Evolutionary conservation across 345 rosid genomes (phyloP), one percentile per base, ranked within the genome.

Genomic region (Ceriops zippeliana): DNA sequence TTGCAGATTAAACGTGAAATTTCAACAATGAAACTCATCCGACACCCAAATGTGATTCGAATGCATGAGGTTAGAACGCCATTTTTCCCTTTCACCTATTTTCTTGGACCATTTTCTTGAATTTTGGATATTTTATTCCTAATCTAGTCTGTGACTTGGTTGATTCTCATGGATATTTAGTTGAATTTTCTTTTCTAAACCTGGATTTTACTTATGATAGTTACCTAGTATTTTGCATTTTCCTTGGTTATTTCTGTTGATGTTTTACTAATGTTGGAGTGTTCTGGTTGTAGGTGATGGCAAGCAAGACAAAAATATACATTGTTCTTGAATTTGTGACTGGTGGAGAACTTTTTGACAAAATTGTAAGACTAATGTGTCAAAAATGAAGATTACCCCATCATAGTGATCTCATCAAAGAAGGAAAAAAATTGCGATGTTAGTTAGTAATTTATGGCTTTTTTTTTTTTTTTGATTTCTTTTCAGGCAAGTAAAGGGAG

Each of bases 321-420:
- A 92, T 96, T 34, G 97, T 96, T 49, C 62, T 96, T 82, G 92
- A 96, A 70, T 89, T 96, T 51, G 93, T 89, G 26, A 92, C 99
- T 58, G 99, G 99, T 35, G 98, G 98, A 30, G 99, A 96, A 84
- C 97, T 95, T 76, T 91, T 96, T 70, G 97, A 96, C 82, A 90
- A 87, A 84, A 96, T 96, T 76, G 99, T 96, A 84, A 86, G 93
- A 19, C 32, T 19, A 17, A 35, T 47, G 8, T 49, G 13, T 31
- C 46, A 24, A 51, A 61, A 71, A 17, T 51, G 1, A 10, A 19
- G 13, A 26, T 56, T 15, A 51, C 22, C 51, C 49, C 61, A 58
- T 63, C 5, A 38, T 57, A 22, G 38, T 58, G 47, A 65, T 32
- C 24, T 35, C 66, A 15, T 51, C 49, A 0, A 22, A 5, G 46